A percentile compares a stretch with the other conserved stretches of the same genome.
phyloP scores from a whole-genome alignment of 305 asterid species.

The Nicotiana rustica region DNA sequence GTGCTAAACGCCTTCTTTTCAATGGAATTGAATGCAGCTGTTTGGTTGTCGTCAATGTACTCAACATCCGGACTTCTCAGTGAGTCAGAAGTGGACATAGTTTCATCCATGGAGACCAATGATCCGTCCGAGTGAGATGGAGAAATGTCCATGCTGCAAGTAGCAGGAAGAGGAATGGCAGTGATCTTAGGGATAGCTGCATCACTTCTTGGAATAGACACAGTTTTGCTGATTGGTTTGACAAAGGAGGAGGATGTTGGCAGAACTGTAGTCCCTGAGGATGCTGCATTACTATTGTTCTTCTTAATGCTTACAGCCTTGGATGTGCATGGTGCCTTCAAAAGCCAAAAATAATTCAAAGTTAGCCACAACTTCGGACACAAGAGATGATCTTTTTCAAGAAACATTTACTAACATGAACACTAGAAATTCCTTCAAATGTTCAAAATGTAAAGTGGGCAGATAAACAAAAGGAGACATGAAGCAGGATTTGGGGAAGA shows the following conservation, averaged over 20 bases:
- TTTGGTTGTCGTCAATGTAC: constrained; percentile 69
- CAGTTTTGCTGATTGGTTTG: constrained; percentile 58
- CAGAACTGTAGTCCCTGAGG: constrained; percentile 43
- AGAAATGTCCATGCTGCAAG: constrained; percentile 52
- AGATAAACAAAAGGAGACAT: constrained; percentile 6
- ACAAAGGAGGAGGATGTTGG: constrained; percentile 52
- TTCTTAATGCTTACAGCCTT: constrained; percentile 78
- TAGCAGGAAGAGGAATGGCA: constrained; percentile 39
- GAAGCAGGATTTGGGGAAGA: constrained; percentile 28
- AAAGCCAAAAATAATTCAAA: constrained; percentile 34
- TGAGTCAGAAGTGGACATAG: constrained; percentile 87
- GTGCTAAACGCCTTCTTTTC: constrained; percentile 65
- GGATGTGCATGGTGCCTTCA: constrained; percentile 69
- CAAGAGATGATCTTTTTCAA: neutral
- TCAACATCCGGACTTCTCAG: constrained; percentile 87
- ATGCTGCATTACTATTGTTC: constrained; percentile 52
- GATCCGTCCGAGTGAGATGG: constrained; percentile 66
- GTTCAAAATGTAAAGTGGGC: neutral
- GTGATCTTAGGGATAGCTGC: constrained; percentile 45
- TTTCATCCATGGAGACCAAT: constrained; percentile 85
- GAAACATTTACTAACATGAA: neutral
- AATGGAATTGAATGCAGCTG: constrained; percentile 66
- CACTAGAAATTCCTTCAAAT: constrained; percentile 10
- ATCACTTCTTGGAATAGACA: constrained; percentile 50
- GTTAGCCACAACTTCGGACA: neutral